A percentile compares a stretch with the other conserved stretches of the same genome.
These are phyloP conservation scores for Sarcodon sp. DNA, from an alignment of 768 basidiomycete species.

Conservation along the genomic window DNA sequence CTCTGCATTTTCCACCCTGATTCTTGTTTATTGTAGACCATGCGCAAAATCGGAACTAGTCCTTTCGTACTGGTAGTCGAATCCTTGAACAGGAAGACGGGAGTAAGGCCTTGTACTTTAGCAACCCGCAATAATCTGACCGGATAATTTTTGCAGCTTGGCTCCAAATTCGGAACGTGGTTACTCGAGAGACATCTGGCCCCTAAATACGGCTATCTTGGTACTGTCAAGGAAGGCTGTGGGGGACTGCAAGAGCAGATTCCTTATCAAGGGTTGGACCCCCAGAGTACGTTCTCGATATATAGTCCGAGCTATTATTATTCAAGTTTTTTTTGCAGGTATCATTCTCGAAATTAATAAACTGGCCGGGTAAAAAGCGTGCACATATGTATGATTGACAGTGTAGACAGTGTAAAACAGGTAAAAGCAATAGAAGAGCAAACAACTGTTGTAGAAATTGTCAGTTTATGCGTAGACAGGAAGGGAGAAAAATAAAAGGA, in stretches of 20 bases:
- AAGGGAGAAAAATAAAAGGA: not conserved
- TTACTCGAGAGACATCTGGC: constrained; percentile 70
- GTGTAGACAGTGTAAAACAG: not conserved
- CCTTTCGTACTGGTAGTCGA: constrained; percentile 80
- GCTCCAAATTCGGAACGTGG: constrained; percentile 80
- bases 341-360: constrained; percentile 33
- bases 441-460: not conserved
- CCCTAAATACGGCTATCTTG: constrained; percentile 75
- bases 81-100: constrained; percentile 82
- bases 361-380: constrained; percentile 17
- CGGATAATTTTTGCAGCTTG: constrained; percentile 29
- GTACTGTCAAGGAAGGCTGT: constrained; percentile 63
- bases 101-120: constrained; percentile 21
- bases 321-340: constrained; percentile 14
- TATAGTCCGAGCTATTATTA: not conserved
- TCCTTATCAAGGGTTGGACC: constrained; percentile 68
- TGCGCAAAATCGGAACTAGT: constrained; percentile 58
- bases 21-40: constrained; percentile 22
- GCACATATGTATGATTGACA: not conserved
- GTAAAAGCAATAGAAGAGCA: not conserved
- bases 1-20: not conserved
- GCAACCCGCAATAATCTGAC: not conserved
- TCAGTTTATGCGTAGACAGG: not conserved
- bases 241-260: constrained; percentile 80
- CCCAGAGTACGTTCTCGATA: constrained; percentile 42